Conservation (phyloP, 306 rosid genomes). For the Hylodesmum podocarpum region DNA sequence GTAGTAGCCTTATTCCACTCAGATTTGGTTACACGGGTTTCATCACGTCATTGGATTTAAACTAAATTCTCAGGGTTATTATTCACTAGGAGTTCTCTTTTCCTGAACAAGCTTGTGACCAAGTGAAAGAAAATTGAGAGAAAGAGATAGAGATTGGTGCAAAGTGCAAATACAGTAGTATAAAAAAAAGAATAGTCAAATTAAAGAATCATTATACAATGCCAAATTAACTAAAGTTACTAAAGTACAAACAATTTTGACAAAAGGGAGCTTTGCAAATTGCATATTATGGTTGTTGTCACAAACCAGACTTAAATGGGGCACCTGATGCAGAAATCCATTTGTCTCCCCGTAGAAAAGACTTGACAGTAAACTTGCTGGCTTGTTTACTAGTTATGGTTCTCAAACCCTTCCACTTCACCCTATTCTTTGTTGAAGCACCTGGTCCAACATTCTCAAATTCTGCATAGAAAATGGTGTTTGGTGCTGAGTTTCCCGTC, state of each 20-base stretch:
- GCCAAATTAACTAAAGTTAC: not conserved
- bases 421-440: constrained; percentile 58
- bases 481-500: constrained; percentile 64
- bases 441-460: constrained; percentile 64
- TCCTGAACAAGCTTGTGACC: not conserved
- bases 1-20: not conserved
- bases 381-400: constrained; percentile 43
- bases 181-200: constrained; percentile 5
- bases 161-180: not conserved
- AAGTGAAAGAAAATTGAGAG: not conserved
- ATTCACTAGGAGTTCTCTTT: not conserved
- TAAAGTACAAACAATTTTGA: not conserved
- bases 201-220: constrained; percentile 5
- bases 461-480: constrained; percentile 67
- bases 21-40: not conserved
- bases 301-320: constrained; percentile 41
- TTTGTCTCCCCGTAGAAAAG: constrained; percentile 49
- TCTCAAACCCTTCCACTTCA: constrained; percentile 75
- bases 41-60: not conserved
- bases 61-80: not conserved
- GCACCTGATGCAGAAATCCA: constrained; percentile 57
- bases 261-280: not conserved
- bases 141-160: not conserved
- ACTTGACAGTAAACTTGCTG: constrained; percentile 42
- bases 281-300: constrained; percentile 25